A percentile compares a stretch with the other conserved stretches of the same genome.
Conservation (phyloP, 495 filamentous ascomycete genomes). For the Annulohypoxylon moriforme region DNA sequence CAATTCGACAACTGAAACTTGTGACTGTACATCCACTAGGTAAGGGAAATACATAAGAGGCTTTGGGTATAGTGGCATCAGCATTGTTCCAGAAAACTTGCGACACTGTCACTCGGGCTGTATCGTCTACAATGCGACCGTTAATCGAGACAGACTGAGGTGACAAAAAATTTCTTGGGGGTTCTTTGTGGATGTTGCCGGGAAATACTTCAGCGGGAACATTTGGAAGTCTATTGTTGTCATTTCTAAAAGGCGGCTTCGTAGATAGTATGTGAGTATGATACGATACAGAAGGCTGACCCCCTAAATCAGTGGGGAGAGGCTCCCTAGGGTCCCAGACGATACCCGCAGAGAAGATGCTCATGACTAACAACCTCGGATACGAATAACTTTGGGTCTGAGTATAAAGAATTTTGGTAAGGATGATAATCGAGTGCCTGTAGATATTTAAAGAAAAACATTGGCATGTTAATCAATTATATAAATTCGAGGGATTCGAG, state of each 20-base stretch:
- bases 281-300: background rate
- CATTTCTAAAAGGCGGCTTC: background rate
- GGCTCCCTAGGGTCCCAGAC: constrained; percentile 7
- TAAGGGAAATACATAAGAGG: constrained; percentile 9
- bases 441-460: background rate
- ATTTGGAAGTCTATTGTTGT: background rate
- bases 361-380: background rate
- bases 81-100: constrained; percentile 12
- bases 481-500: background rate
- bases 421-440: background rate
- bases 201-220: background rate
- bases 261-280: background rate
- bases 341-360: constrained; percentile 1
- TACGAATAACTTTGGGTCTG: background rate
- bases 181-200: background rate
- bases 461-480: background rate
- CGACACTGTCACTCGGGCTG: background rate
- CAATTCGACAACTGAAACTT: constrained; percentile 7
- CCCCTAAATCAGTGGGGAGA: constrained; percentile 4
- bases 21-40: constrained; percentile 8
- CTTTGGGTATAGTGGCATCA: constrained; percentile 3
- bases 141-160: constrained; percentile 5
- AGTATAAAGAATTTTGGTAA: background rate
- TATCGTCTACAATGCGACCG: background rate
- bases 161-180: background rate